Base-by-base conservation (phyloP, 75 land plant species). In the Cupressus sempervirens region DNA sequence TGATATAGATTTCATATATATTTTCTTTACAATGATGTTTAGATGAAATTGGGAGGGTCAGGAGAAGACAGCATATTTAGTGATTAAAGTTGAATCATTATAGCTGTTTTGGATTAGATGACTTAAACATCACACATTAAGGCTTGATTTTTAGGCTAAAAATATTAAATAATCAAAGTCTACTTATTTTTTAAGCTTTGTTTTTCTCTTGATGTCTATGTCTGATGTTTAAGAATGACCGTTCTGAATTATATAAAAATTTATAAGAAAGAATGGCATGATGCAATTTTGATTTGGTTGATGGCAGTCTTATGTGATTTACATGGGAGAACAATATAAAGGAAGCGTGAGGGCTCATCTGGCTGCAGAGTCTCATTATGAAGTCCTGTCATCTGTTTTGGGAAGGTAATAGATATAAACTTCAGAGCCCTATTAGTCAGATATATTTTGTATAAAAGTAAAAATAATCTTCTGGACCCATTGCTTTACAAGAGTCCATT, bases 231-330 rank as follows among this genome's bases (percentile, higher is more conserved):
- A n/a, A n/a, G n/a, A n/a, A n/a, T n/a, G n/a, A n/a, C n/a, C 7
- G 8, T 29, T 23, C 29, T 68, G 73, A 34, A 68, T 65, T 65
- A 14, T n/a, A 29, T 65, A 65, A 26, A 26, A 26, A 0, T 6
- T 65, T 20, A 29, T 26, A 29, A 68, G 29, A 32, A n/a, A 26
- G 32, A 8, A n/a, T 68, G 12, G 73, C 29, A 50, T 13, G 13
- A 50, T 50, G 53, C 12, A 15, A 45, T 45, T 41, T 79, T 79
- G 50, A 12, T n/a, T 79, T 79, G 81, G 81, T n/a, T 45, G 82
- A 23, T 84, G 85, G 74, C 87, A 91, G 88, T 83, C 90, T 30
- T 92, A 86, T 67, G 74, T 92, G n/a, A 92, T 90, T 32, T 92
- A 90, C 87, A 43, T 92, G 83, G 93, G 92, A 38, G 80, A 68